Conservation (phyloP, 2,329 filamentous ascomycete genomes). For the Talaromyces piceae region DNA sequence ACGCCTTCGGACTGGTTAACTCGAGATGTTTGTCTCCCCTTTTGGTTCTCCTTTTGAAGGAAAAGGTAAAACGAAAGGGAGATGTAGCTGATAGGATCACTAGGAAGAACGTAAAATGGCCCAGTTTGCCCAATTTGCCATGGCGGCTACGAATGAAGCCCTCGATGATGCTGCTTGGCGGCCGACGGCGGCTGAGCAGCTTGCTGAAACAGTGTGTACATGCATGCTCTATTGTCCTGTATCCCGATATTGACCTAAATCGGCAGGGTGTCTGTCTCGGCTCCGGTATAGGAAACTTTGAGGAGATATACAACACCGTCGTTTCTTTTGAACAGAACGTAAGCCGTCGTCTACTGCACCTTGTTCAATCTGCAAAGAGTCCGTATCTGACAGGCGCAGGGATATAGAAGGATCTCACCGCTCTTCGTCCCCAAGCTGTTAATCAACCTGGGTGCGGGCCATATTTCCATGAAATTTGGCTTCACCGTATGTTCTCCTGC, state of each 20-base stretch:
- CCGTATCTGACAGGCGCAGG: too few relatives aligned
- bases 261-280: constrained; percentile 85
- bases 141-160: constrained; percentile 80
- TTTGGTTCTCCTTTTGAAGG: neutral
- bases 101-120: constrained; percentile 73
- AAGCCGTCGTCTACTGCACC: too few relatives aligned
- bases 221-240: neutral
- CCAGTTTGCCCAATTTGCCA: constrained; percentile 83
- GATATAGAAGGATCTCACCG: constrained; percentile 87
- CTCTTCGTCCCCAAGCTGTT: constrained; percentile 87
- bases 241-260: constrained; percentile 10
- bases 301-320: constrained; percentile 81
- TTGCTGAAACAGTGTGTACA: constrained; percentile 59
- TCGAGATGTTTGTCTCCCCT: constrained; percentile 27
- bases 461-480: constrained; percentile 86
- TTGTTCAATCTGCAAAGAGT: too few relatives aligned
- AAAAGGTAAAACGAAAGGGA: neutral
- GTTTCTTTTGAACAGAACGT: constrained; percentile 67
- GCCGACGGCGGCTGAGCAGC: constrained; percentile 52
- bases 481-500: constrained; percentile 48
- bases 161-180: constrained; percentile 74
- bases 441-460: constrained; percentile 90
- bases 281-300: constrained; percentile 89
- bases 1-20: constrained; percentile 38
- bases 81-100: neutral